Evolutionary conservation across 73 alveolate species (phyloP).

Genomic region (Tetrahymena thermophila): DNA sequence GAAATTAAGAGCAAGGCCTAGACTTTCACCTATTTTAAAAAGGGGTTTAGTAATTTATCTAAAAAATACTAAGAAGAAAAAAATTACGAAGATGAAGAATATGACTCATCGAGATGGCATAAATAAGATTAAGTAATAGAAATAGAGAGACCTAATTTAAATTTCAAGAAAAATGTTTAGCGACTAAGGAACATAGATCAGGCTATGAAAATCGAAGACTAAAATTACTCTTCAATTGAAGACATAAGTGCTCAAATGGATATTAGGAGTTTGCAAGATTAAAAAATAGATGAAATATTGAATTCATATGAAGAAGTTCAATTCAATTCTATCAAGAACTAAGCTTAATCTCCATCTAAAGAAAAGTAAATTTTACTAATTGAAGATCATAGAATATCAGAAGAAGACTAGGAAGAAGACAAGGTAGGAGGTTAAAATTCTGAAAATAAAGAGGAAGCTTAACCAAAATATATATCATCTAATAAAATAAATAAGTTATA

Average conservation of each 20-base stretch:
- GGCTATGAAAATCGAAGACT: neutral
- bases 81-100: neutral
- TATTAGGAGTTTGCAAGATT: neutral
- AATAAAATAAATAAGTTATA: no score
- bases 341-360: neutral
- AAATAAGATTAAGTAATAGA: neutral
- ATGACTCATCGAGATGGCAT: neutral
- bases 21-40: neutral
- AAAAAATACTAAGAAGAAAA: neutral
- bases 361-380: neutral
- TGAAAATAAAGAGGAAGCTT: neutral
- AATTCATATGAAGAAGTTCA: neutral
- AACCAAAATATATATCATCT: neutral
- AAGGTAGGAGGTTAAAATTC: neutral
- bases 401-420: neutral
- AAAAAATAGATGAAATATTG: neutral
- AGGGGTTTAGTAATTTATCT: neutral
- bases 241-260: neutral
- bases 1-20: neutral
- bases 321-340: neutral
- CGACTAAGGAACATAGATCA: neutral
- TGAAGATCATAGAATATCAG: neutral
- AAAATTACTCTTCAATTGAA: neutral
- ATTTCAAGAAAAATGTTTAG: neutral
- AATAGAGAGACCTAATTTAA: neutral